Conservation (phyloP, 805 yeast genomes). For the Grigorovia jiainica region DNA sequence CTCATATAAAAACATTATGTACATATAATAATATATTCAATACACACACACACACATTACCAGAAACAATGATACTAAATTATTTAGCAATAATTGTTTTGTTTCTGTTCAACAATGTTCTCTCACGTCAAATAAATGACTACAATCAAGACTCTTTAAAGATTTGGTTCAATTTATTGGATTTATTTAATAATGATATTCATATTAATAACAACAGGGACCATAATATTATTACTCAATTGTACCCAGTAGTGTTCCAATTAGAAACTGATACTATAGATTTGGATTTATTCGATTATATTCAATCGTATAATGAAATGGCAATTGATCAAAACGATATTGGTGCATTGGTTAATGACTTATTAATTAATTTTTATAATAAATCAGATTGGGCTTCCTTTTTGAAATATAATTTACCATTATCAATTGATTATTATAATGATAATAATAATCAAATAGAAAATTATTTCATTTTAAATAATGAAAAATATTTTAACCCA, state of each 20-base stretch:
- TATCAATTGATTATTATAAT: background rate
- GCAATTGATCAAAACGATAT: background rate
- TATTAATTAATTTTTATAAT: background rate
- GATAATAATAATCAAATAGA: background rate
- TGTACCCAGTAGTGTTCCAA: background rate
- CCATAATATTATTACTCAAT: background rate
- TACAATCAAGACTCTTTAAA: too few relatives aligned
- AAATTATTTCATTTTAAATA: constrained; percentile 20
- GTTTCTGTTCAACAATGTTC: too few relatives aligned
- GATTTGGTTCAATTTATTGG: too few relatives aligned
- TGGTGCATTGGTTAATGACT: background rate
- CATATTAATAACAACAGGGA: background rate
- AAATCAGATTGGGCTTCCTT: background rate
- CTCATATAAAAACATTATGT: too few relatives aligned
- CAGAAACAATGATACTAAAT: too few relatives aligned
- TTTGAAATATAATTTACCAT: background rate
- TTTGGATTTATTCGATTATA: background rate
- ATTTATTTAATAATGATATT: background rate
- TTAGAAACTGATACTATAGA: background rate
- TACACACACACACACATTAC: too few relatives aligned
- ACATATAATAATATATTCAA: too few relatives aligned
- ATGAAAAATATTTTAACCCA: constrained; percentile 43
- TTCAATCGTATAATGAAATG: background rate
- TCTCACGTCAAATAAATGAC: too few relatives aligned
- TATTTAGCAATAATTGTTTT: too few relatives aligned